phyloP scores from a whole-genome alignment of 1,284 basidiomycete species.

The Dichomitus squalens region DNA sequence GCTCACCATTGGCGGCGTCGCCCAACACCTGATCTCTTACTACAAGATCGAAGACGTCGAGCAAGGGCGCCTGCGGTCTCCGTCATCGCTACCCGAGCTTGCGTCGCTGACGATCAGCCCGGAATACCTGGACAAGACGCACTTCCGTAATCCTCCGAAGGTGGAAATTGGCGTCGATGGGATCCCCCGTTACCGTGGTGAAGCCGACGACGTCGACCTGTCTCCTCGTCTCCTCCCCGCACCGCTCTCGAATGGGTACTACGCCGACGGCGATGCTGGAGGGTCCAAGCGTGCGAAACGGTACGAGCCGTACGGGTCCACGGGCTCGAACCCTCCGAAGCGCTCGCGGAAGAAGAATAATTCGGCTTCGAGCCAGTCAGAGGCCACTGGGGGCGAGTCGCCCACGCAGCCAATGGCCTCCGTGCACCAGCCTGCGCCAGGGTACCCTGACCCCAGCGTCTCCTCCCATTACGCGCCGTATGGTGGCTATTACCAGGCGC shows the following conservation, averaged over 20 bases:
- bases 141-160: constrained; percentile 89
- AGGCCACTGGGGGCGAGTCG: constrained; percentile 23
- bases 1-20: constrained; percentile 80
- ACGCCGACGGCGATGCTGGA: constrained; percentile 40
- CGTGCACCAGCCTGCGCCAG: constrained; percentile 25
- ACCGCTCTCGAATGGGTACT: constrained; percentile 54
- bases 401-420: constrained; percentile 24
- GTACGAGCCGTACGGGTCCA: constrained; percentile 49
- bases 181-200: constrained; percentile 77
- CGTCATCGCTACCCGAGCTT: constrained; percentile 89
- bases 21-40: constrained; percentile 96
- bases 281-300: constrained; percentile 51
- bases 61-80: constrained; percentile 83
- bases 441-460: constrained; percentile 23
- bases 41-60: constrained; percentile 94
- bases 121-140: constrained; percentile 88
- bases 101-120: constrained; percentile 85
- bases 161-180: constrained; percentile 86
- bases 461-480: constrained; percentile 25
- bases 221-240: constrained; percentile 51
- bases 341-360: constrained; percentile 34
- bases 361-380: constrained; percentile 25
- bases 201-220: constrained; percentile 66
- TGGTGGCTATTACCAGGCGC: constrained; percentile 29
- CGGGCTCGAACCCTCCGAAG: constrained; percentile 28